Evolutionary conservation across 208 protist genomes (phyloP).

Genomic region (Crithidia bombi): DNA sequence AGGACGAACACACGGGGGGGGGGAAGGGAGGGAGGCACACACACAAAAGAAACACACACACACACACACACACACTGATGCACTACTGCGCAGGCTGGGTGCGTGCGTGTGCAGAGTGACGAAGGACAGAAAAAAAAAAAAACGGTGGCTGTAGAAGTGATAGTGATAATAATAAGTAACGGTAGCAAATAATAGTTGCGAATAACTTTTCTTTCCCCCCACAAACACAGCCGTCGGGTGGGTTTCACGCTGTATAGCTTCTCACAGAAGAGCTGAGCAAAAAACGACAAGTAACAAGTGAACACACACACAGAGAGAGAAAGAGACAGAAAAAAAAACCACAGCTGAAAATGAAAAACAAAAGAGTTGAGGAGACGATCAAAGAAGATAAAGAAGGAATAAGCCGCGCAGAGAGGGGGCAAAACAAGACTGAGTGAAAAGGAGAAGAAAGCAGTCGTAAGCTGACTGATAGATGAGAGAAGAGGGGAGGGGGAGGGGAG

Average conservation of each 20-base stretch:
- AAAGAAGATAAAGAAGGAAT: constrained; percentile 31
- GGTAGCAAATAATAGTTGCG: constrained; percentile 9
- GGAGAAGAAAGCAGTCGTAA: not conserved
- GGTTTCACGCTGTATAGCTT: constrained; percentile 5
- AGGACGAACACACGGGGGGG: too few species aligned
- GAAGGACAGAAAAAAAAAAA: too few species aligned
- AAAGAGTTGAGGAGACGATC: constrained; percentile 9
- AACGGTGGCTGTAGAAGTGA: too few species aligned
- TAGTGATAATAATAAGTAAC: not conserved
- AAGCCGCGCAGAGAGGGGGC: constrained; percentile 10
- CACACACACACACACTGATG: not conserved
- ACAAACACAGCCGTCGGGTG: constrained; percentile 9
- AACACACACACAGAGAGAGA: not conserved
- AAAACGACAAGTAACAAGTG: not conserved
- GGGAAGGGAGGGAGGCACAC: not conserved
- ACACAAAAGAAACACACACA: constrained; percentile 1
- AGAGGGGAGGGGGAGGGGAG: not conserved
- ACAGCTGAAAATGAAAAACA: not conserved
- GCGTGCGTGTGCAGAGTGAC: constrained; percentile 12
- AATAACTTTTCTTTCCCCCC: not conserved
- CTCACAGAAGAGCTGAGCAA: not conserved
- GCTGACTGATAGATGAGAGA: not conserved
- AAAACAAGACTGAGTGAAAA: constrained; percentile 18
- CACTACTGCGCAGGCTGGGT: constrained; percentile 5
- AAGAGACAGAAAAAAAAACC: constrained; percentile 8